Evolutionary conservation across 2,329 filamentous ascomycete species (phyloP), one percentile per base, ranked within the genome.

Genomic region (Colletotrichum plurivorum): DNA sequence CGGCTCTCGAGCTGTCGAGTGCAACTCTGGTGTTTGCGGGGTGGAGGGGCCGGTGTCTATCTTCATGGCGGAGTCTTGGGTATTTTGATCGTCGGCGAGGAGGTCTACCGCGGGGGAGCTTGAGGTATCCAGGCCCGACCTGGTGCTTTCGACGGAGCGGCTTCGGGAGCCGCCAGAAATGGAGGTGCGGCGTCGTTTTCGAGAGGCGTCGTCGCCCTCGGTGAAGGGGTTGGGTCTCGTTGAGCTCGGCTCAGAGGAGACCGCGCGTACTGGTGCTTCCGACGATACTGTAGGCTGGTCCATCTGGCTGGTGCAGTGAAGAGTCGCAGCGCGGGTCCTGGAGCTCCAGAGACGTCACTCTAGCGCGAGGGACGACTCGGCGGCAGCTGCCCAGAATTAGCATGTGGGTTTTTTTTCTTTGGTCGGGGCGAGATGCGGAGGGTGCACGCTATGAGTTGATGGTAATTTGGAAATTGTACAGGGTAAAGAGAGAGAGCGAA

Each of bases 221-320:
- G 90, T 85, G 77, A 91, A 91, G 48, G 89, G 89, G 72, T 91
- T 90, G 60, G 87, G 88, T 71, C 89, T 86, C 73, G 86, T 89
- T 75, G 88, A 87, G 78, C 85, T 85, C 78, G 88, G 86, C 82
- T 92, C 89, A 79, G 87, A 87, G 75, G 88, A 90, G 80, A 84
- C 83, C 76, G 87, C 85, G 80, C 87, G 86, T 82, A 88, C 86
- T 84, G 81, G 84, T 78, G 82, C 81, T 80, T 88, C 85, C 76
- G 81, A 79, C 72, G 83, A 80, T 76, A 76, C 82, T 76, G 83
- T 82, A 77, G 82, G 80, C 78, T 81, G 83, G 83, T 87, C 86
- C 86, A 88, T 88, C 82, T 83, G 85, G 80, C 77, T 82, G 79
- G 77, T 77, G 78, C 75, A 77, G 76, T 75, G 73, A 75, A 74